Base-by-base conservation (phyloP, 495 filamentous ascomycete genomes). In the Letharia lupina region DNA sequence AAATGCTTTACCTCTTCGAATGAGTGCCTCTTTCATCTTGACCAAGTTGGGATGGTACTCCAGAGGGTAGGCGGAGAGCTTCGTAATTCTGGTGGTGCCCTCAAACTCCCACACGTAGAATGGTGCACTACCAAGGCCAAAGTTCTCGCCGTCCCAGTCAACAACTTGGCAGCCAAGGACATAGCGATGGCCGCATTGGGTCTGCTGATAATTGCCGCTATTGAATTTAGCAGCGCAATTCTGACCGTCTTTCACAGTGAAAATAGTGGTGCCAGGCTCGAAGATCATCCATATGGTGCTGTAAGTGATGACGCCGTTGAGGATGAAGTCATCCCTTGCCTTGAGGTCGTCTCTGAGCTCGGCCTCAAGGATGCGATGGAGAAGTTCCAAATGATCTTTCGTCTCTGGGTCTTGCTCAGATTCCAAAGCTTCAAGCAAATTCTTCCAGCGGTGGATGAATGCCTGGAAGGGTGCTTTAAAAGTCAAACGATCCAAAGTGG, bases 371-470 rank as follows among this genome's bases (percentile, higher is more conserved):
- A 84, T 77, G 44, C 80, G 75, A 50, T 80, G 75, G 40, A 90
- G 75, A 0, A 90, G 72, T 33, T 80, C 76, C n/a, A 83, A 77
- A 72, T 89, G 85, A 52, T 77, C 73, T 67, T 81, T 83, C 2
- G 80, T 80, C 41, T 76, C 75, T 12, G 73, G 68, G 41, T 86
- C 82, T 11, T 71, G 39, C 58, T 83, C 80, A 10, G 80, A 75
- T 12, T 81, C 70, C 35, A 81, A 74, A 50, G 81, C 80, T 18
- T 76, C 64, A 23, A 74, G 65, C 54, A 91, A 78, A 42, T 80
- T 75, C 6, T 77, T 70, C 88, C 88, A 91, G 33, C 87, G 80
- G 73, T 90, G 84, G 47, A 90, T 82, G 47, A 90, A 82, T 0
- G 84, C 83, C 71, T 83, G 74, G 72, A 90, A 90, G 0, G 84